Base-by-base conservation (phyloP, 2,329 filamentous ascomycete species). In the Colletotrichum caudatum region DNA sequence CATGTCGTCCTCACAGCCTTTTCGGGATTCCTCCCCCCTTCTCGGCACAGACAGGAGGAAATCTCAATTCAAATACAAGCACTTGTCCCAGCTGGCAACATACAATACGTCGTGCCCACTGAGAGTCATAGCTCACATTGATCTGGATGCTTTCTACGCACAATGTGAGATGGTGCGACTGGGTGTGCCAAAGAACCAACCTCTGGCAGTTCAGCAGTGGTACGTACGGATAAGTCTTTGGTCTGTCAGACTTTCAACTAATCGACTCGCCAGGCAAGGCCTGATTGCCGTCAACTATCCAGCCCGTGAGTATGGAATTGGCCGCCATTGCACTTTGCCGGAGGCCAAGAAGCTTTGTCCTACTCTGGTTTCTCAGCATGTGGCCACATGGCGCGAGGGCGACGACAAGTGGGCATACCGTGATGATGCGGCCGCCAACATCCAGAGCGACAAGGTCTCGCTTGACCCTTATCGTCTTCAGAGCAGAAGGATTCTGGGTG, bases 231-330 rank as follows among this genome's bases (percentile, higher is more conserved):
- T 5, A 20, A 26, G 8, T 23, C 26, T 37, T 3, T 23, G 18
- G 29, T 26, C 33, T 64, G 16, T 48, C 23, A 33, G 26, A 20
- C 20, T 54, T 23, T 57, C 26, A 39, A 29, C 71, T 65, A 39
- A 62, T 54, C 9, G 23, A 56, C 4, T 60, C 23, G n/a, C 11
- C 75, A 91, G 93, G 93, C 93, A 97, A 81, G 94, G 93, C 11
- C 86, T 99, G 33, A 99, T 99, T 78, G 96, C 96, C 3, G 91
- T 99, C 81, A 99, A 99, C 83, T 99, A 99, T 78, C 91, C 96
- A 2, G 95, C 95, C 6, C 91, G 96, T 20, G 88, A 88, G 11
- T 95, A 90, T 77, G 94, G 94, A 2, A 90, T 99, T 65, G 92
- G 86, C 56, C 86, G 95, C 44, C 93, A 97, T 82, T 91, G 95